phyloP scores from a whole-genome alignment of 129 eudicot species.

The Dittrichia graveolens region DNA sequence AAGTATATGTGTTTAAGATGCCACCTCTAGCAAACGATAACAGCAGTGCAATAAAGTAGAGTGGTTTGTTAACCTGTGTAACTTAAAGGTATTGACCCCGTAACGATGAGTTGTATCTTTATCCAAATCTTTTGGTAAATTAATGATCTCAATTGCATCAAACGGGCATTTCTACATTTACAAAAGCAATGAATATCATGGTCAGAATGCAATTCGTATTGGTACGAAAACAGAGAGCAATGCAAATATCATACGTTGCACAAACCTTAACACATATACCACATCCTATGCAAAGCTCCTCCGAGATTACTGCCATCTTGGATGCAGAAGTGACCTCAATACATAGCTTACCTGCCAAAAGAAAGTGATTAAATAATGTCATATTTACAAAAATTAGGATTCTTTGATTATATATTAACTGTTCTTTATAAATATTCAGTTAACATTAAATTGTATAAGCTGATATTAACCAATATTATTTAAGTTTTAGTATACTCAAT shows the following conservation, averaged over 20 bases:
- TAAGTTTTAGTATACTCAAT: no score
- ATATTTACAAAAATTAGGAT: neutral
- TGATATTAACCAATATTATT: no score
- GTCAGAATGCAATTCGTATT: neutral
- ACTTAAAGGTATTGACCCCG: slow-evolving; percentile 76
- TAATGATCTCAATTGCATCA: slow-evolving; percentile 91
- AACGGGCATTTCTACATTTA: slow-evolving; percentile 86
- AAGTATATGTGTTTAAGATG: slow-evolving; percentile 1
- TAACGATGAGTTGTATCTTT: slow-evolving; percentile 93
- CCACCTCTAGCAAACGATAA: slow-evolving; percentile 12
- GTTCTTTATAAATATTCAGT: no score
- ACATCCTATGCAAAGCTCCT: slow-evolving; percentile 96
- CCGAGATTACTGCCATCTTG: slow-evolving; percentile 83
- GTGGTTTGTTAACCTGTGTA: slow-evolving; percentile 65
- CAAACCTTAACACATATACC: slow-evolving; percentile 96
- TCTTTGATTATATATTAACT: no score
- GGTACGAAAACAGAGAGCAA: neutral
- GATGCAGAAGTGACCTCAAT: slow-evolving; percentile 82
- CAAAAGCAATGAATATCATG: slow-evolving; percentile 22
- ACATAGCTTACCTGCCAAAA: slow-evolving; percentile 73
- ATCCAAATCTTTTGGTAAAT: slow-evolving; percentile 82
- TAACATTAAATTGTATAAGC: no score
- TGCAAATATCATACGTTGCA: neutral
- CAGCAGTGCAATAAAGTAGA: slow-evolving; percentile 26
- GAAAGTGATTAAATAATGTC: neutral